phyloP scores from a whole-genome alignment of 352 stramenopile species.

The Paralagenidium karlingii region DNA sequence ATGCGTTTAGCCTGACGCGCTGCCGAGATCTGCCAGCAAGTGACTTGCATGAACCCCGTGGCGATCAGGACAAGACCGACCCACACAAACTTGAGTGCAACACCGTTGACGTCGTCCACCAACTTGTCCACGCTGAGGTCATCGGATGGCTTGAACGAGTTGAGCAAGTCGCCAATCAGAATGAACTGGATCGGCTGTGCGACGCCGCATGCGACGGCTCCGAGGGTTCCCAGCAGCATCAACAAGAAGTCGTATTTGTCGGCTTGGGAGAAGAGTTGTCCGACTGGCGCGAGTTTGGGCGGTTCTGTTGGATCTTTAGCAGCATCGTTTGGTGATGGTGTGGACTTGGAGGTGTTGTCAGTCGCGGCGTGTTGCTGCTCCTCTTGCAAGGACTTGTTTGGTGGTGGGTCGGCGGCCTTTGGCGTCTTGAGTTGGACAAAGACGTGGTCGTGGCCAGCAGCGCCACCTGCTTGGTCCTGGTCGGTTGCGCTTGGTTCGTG shows the following conservation, averaged over 20 bases:
- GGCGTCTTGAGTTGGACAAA: too few species aligned
- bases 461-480: too few species aligned
- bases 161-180: constrained; percentile 57
- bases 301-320: too few species aligned
- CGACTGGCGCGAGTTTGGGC: constrained; percentile 18
- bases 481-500: too few species aligned
- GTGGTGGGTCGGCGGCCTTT: too few species aligned
- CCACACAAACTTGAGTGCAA: constrained; percentile 17
- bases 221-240: constrained; percentile 35
- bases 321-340: too few species aligned
- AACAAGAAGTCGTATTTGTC: constrained; percentile 37
- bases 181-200: constrained; percentile 55
- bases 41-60: constrained; percentile 24
- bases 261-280: constrained; percentile 18
- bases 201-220: constrained; percentile 22
- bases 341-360: too few species aligned
- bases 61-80: constrained; percentile 14
- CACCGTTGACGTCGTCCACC: constrained; percentile 18
- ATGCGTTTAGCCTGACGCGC: constrained; percentile 48
- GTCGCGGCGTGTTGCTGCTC: too few species aligned
- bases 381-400: too few species aligned
- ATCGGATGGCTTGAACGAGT: constrained; percentile 44
- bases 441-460: too few species aligned
- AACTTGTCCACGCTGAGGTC: background rate
- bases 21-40: constrained; percentile 41